Evolutionary conservation across 768 basidiomycete genomes (phyloP), one percentile per base, ranked within the genome.

Genomic region (Russula griseocarnosa): DNA sequence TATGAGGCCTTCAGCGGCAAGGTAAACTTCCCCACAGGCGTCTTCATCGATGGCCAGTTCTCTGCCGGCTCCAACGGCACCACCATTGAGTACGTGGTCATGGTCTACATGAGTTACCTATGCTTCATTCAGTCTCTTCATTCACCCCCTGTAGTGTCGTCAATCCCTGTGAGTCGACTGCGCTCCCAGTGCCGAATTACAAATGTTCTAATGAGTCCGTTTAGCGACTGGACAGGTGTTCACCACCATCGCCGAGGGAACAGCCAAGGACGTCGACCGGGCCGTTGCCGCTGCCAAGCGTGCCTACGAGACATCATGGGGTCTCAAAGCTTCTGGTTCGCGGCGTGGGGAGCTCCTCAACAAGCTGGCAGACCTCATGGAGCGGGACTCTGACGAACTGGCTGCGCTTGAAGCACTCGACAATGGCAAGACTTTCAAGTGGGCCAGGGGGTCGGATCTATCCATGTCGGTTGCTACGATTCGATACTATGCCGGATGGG

Each of bases 401-500:
- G 83, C 88, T 1, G 89, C 89, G 0, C 72, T 94, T 44, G 92
- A 94, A 75, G 76, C 85, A 14, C 74, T 90, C 65, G 83, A 93
- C 71, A 86, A 85, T 62, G 83, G 83, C 51, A 87, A 87, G 75
- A 79, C 82, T 2, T 86, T 78, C 70, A 36, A 56, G 10, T 77
- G 74, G 72, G 79, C 84, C 13, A 82, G 77, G 61, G 73, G 69
- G 20, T 73, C 69, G 0, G 90, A 90, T 66, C 71, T 89, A 3
- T 69, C 70, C 0, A 74, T 74, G 60, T 74, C 81, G 0, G 78
- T 86, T 62, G 76, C 72, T 20, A 77, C 78, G 34, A 73, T 93
- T 67, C 79, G 83, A 34, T 96, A 95, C 77, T 98, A 89, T 69
- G 91, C 86, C 49, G 94, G 94, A n/a, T 91, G 90, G 86, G 90